Evolutionary conservation across 345 rosid genomes (phyloP).

Genomic region (Chamaenerion angustifolium): DNA sequence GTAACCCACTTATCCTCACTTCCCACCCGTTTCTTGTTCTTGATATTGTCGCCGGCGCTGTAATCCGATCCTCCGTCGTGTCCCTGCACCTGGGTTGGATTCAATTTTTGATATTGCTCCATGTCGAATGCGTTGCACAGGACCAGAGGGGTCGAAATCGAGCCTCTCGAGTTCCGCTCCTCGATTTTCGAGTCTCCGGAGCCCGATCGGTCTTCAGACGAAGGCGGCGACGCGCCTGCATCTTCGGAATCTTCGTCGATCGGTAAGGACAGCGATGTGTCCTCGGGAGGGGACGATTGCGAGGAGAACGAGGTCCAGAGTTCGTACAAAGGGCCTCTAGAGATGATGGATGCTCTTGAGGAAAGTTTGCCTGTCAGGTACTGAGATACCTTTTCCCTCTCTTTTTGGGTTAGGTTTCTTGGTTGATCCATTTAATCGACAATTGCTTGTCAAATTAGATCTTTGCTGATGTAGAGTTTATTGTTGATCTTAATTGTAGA

Average conservation of each 20-base stretch:
- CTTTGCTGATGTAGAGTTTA: no score
- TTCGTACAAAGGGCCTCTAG: constrained; percentile 33
- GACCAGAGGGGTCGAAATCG: background rate
- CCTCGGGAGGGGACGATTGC: constrained; percentile 22
- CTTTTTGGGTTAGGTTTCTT: no score
- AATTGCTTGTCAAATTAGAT: no score
- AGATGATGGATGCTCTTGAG: constrained; percentile 47
- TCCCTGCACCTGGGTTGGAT: no score
- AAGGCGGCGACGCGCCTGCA: constrained; percentile 11
- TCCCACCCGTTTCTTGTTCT: no score
- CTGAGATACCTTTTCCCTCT: no score
- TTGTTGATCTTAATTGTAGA: no score
- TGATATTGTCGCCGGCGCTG: no score
- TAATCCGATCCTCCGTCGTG: no score
- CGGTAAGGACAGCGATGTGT: constrained; percentile 41
- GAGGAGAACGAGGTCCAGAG: constrained; percentile 52
- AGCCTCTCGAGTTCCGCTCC: background rate
- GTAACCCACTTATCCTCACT: no score
- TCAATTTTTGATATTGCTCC: background rate
- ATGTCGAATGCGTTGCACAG: constrained; percentile 3
- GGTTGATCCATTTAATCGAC: no score
- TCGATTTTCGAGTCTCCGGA: constrained; percentile 1
- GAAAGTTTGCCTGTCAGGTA: constrained; percentile 5
- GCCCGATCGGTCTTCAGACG: constrained; percentile 10
- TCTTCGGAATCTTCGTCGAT: constrained; percentile 24